Evolutionary conservation across 1,284 basidiomycete species (phyloP).

Genomic region (Ceratobasidium sp.): DNA sequence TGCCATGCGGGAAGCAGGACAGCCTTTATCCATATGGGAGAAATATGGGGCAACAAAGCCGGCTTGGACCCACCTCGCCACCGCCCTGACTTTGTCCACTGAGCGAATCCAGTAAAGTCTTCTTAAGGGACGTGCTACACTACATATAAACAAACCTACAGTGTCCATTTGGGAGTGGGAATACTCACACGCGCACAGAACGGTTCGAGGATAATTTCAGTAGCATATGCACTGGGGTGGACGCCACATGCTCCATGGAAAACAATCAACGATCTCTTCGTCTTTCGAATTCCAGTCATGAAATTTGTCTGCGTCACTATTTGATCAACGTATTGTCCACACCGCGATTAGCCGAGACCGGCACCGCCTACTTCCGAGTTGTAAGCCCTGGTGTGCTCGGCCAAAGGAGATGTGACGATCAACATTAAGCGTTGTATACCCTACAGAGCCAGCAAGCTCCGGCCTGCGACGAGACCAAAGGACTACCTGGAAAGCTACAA

Average conservation of each 20-base stretch:
- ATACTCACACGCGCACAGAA: neutral
- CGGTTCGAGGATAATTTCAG: too few relatives aligned
- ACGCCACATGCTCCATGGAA: neutral
- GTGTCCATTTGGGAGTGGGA: neutral
- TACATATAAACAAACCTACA: neutral
- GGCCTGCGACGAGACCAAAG: neutral
- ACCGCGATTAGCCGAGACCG: neutral
- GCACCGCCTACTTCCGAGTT: neutral
- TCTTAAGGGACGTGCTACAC: neutral
- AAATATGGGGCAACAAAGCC: neutral
- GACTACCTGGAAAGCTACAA: neutral
- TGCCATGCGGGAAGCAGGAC: neutral
- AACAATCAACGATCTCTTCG: neutral
- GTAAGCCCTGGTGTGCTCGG: neutral
- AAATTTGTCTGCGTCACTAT: conserved; percentile 3
- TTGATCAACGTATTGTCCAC: neutral
- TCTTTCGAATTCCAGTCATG: neutral
- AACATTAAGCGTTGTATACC: neutral
- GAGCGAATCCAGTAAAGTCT: neutral
- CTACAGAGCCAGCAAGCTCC: neutral
- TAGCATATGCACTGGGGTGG: neutral
- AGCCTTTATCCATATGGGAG: neutral
- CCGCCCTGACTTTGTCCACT: conserved; percentile 21
- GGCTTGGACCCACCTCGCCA: conserved; percentile 16
- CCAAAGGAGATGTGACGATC: neutral